These are phyloP conservation scores for Alternaria viburni DNA, from an alignment of 2,329 filamentous ascomycete species.

Conservation along the genomic window DNA sequence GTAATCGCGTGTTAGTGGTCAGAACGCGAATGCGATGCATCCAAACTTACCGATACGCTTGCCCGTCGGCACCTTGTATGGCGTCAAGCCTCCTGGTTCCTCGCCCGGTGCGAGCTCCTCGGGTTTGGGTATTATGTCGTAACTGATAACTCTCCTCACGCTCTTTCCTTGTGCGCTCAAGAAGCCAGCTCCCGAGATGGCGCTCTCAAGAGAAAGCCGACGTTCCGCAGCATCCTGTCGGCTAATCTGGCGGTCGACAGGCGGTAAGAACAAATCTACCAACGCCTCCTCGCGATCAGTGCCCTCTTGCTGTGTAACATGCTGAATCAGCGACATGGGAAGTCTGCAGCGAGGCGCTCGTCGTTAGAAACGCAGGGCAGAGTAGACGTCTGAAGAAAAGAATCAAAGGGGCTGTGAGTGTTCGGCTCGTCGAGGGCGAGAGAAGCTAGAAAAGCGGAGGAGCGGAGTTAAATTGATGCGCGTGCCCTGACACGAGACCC, in stretches of 20 bases:
- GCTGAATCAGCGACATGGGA: constrained; percentile 60
- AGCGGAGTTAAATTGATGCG: constrained; percentile 19
- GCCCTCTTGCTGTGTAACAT: constrained; percentile 59
- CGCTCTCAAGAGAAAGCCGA: constrained; percentile 40
- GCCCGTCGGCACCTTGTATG: constrained; percentile 56
- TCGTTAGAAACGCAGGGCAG: constrained; percentile 15
- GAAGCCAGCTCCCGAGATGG: constrained; percentile 27
- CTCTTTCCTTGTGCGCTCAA: constrained; percentile 32
- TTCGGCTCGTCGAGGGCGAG: constrained; percentile 5
- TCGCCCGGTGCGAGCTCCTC: constrained; percentile 44
- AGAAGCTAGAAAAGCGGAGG: constrained; percentile 16
- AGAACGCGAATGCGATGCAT: constrained; percentile 12
- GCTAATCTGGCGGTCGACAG: constrained; percentile 40
- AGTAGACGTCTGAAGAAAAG: background rate
- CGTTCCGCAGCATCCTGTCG: constrained; percentile 38
- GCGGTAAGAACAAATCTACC: constrained; percentile 44
- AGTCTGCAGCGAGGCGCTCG: constrained; percentile 12
- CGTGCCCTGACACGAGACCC: constrained; percentile 20
- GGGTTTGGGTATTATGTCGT: constrained; percentile 56
- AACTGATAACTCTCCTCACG: constrained; percentile 53
- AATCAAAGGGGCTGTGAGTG: constrained; percentile 4
- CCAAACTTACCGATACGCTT: constrained; percentile 41
- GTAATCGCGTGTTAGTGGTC: constrained; percentile 15
- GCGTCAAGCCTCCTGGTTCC: constrained; percentile 53
- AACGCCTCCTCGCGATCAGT: constrained; percentile 53